Evolutionary conservation across 768 basidiomycete genomes (phyloP).

Genomic region (Hortiboletus flavorubellus): DNA sequence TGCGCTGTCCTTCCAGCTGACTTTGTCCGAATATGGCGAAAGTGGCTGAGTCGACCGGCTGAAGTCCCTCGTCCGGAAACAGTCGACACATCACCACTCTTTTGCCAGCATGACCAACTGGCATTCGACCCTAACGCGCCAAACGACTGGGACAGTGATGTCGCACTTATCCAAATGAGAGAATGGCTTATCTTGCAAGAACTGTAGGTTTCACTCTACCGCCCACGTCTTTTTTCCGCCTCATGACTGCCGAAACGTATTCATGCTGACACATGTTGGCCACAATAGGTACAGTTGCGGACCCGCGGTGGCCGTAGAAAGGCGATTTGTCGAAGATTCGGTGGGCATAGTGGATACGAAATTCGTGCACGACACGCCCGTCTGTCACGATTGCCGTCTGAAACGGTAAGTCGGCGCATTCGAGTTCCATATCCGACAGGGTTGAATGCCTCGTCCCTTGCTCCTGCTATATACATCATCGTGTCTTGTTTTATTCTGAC

Average conservation of each 20-base stretch:
- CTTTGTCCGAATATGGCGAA: slow-evolving; percentile 67
- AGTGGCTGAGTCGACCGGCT: slow-evolving; percentile 61
- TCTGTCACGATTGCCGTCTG: slow-evolving; percentile 60
- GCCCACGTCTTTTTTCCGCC: slow-evolving; percentile 5
- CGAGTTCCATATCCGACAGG: slow-evolving; percentile 8
- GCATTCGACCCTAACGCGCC: slow-evolving; percentile 62
- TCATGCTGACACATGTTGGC: slow-evolving; percentile 16
- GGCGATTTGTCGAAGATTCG: slow-evolving; percentile 25
- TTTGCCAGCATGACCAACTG: slow-evolving; percentile 67
- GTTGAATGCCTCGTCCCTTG: slow-evolving; percentile 5
- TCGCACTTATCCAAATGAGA: slow-evolving; percentile 52
- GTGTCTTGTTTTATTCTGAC: slow-evolving; percentile 12
- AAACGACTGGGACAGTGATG: slow-evolving; percentile 54
- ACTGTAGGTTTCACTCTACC: slow-evolving; percentile 44
- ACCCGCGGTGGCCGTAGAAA: slow-evolving; percentile 50
- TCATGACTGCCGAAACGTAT: slow-evolving; percentile 3
- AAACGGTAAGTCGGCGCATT: slow-evolving; percentile 43
- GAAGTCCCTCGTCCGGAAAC: slow-evolving; percentile 54
- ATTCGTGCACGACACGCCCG: slow-evolving; percentile 48
- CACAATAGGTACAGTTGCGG: slow-evolving; percentile 53
- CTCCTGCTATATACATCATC: slow-evolving; percentile 2
- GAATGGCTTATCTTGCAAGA: slow-evolving; percentile 65
- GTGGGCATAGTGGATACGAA: slow-evolving; percentile 30
- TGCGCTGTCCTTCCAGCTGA: slow-evolving; percentile 58
- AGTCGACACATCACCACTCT: slow-evolving; percentile 58